These are phyloP conservation scores for Carpinus viminea DNA, from an alignment of 306 rosid species.

Conservation along the genomic window DNA sequence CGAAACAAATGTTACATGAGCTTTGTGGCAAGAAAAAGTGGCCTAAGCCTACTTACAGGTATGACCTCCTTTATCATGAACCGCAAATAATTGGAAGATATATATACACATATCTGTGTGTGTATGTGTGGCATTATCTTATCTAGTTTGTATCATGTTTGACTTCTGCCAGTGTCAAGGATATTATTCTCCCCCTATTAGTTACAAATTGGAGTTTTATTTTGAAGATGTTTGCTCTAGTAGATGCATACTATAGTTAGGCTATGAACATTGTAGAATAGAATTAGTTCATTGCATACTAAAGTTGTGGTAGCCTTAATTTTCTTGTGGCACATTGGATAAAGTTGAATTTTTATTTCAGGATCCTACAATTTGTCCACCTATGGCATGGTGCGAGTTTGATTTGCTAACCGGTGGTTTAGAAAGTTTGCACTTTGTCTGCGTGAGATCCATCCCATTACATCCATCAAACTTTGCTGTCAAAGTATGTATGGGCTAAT, in stretches of 20 bases:
- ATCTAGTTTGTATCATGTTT: not conserved
- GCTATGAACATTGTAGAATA: too few relatives aligned
- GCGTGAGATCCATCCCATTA: not conserved
- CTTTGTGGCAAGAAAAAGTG: constrained; percentile 58
- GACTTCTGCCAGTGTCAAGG: not conserved
- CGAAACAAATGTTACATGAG: constrained; percentile 58
- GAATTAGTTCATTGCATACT: not conserved
- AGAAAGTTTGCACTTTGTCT: not conserved
- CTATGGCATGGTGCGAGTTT: not conserved
- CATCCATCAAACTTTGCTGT: not conserved
- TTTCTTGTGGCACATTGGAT: not conserved
- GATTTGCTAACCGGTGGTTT: not conserved
- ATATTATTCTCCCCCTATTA: not conserved
- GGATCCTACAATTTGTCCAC: not conserved
- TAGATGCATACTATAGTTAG: not conserved
- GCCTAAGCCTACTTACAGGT: constrained; percentile 63
- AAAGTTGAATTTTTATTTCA: not conserved
- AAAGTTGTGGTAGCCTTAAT: not conserved
- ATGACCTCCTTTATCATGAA: constrained; percentile 1
- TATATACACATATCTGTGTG: too few relatives aligned
- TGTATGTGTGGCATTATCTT: not conserved
- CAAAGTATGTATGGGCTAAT: too few relatives aligned
- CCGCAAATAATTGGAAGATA: not conserved
- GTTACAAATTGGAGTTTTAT: not conserved
- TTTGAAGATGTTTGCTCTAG: not conserved